Evolutionary conservation across 2,329 filamentous ascomycete genomes (phyloP).

Genomic region (Tricladium varicosporioides): DNA sequence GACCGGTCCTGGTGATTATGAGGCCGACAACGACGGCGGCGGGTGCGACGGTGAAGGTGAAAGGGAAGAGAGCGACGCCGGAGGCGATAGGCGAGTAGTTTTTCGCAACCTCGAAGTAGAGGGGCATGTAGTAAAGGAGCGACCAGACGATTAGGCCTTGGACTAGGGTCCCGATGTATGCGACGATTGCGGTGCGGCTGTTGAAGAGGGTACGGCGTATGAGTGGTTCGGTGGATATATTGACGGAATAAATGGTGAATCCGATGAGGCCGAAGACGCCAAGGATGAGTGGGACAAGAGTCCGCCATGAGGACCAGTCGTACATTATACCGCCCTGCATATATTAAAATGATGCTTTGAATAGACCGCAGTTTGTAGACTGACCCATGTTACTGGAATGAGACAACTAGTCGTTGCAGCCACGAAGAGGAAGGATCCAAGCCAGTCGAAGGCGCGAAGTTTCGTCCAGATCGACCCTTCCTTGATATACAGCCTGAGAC

Average conservation of each 20-base stretch:
- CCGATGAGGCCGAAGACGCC: slow-evolving; percentile 48
- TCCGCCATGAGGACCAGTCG: slow-evolving; percentile 58
- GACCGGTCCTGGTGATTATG: no score
- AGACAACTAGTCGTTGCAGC: slow-evolving; percentile 55
- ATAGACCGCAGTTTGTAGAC: slow-evolving; percentile 2
- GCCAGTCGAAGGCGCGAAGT: slow-evolving; percentile 51
- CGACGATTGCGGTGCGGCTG: slow-evolving; percentile 45
- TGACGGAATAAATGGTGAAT: slow-evolving; percentile 52
- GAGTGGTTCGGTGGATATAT: slow-evolving; percentile 25
- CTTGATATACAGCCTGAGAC: slow-evolving; percentile 20
- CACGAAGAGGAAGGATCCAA: slow-evolving; percentile 60
- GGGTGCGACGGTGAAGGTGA: no score
- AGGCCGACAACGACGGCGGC: no score
- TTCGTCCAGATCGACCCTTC: slow-evolving; percentile 22
- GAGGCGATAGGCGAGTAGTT: no score
- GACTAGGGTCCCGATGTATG: no score
- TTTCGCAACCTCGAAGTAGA: no score
- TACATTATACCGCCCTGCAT: slow-evolving; percentile 56
- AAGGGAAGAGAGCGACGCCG: no score
- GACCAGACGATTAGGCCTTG: no score
- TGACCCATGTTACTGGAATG: slow-evolving; percentile 58
- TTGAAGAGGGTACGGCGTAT: slow-evolving; percentile 41
- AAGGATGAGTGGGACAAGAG: slow-evolving; percentile 57
- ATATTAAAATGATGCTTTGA: neutral
- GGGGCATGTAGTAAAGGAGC: no score